Evolutionary conservation across 2,329 filamentous ascomycete species (phyloP).

Genomic region (Teratosphaeria gauchensis): DNA sequence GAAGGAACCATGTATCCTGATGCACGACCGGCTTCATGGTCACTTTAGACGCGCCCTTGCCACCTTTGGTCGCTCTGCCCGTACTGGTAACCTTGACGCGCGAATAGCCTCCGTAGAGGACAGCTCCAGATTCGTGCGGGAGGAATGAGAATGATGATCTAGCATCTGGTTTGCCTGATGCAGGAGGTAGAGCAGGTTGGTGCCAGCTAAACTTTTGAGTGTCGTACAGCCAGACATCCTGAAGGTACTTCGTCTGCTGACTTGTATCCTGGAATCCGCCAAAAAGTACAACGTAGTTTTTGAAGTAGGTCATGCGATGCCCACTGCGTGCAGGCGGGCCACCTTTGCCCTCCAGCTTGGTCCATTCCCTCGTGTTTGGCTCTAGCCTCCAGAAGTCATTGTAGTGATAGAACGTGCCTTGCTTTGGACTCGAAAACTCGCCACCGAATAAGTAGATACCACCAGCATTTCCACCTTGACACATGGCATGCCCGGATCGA

Average conservation of each 20-base stretch:
- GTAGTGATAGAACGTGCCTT: constrained; percentile 98
- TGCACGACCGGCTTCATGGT: constrained; percentile 80
- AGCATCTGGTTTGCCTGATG: constrained; percentile 72
- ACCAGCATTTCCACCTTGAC: constrained; percentile 73
- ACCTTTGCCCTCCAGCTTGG: constrained; percentile 75
- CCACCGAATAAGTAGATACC: constrained; percentile 89
- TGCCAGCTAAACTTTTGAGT: constrained; percentile 80
- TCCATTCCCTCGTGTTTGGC: constrained; percentile 78
- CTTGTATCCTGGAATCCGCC: constrained; percentile 97
- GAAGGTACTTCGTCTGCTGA: constrained; percentile 85
- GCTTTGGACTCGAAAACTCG: constrained; percentile 92
- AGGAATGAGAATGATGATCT: constrained; percentile 86
- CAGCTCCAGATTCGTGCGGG: constrained; percentile 81
- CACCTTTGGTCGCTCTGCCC: constrained; percentile 54
- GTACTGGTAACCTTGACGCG: constrained; percentile 63
- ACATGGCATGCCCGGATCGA: constrained; percentile 89
- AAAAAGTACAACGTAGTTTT: constrained; percentile 92
- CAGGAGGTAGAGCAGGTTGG: constrained; percentile 62
- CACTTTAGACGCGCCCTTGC: constrained; percentile 45
- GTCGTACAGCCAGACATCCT: constrained; percentile 93
- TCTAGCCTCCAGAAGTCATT: constrained; percentile 97
- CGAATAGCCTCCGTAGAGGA: constrained; percentile 89
- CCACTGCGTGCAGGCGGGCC: constrained; percentile 79
- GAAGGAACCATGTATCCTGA: constrained; percentile 88
- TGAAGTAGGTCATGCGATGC: constrained; percentile 76